A percentile compares a stretch with the other conserved stretches of the same genome.
phyloP scores from a whole-genome alignment of 108 stramenopile species.

The Nitzschia sp. region DNA sequence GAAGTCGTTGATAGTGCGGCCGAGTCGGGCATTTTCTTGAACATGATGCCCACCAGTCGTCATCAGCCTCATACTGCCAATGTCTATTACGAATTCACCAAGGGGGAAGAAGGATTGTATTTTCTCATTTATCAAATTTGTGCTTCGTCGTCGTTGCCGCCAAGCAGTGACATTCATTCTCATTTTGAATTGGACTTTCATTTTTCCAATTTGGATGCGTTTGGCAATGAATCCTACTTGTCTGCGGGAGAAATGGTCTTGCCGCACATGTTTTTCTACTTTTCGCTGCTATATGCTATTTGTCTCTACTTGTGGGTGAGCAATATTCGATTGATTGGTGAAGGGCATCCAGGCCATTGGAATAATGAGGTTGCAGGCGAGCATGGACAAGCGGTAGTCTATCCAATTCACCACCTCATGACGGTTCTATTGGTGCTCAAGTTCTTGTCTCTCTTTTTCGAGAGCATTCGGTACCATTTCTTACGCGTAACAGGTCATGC shows the following conservation, averaged over 20 bases:
- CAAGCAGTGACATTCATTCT: conserved; percentile 42
- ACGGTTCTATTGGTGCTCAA: conserved; percentile 84
- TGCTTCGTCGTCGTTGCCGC: too few species aligned
- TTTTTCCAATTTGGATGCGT: conserved; percentile 83
- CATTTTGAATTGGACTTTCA: conserved; percentile 87
- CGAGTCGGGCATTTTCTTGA: conserved; percentile 66
- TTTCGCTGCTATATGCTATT: conserved; percentile 70
- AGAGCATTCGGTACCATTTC: conserved; percentile 88
- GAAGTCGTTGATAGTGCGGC: conserved; percentile 19
- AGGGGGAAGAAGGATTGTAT: conserved; percentile 82
- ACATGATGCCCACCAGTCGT: conserved; percentile 57
- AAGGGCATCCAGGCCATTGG: conserved; percentile 51
- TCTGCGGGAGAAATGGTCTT: conserved; percentile 91
- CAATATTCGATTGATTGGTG: conserved; percentile 61
- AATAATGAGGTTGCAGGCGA: conserved; percentile 8
- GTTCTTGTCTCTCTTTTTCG: conserved; percentile 79
- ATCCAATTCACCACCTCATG: conserved; percentile 96
- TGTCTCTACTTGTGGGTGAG: conserved; percentile 70
- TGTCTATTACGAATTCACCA: conserved; percentile 49
- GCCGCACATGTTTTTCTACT: conserved; percentile 85
- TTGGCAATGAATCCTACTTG: conserved; percentile 76
- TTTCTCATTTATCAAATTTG: conserved; percentile 92
- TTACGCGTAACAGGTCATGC: conserved; percentile 90
- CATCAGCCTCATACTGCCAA: conserved; percentile 53
- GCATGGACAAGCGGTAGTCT: conserved; percentile 45